Evolutionary conservation across 805 yeast species (phyloP).

Genomic region (Sungouiozyma intestinalis): DNA sequence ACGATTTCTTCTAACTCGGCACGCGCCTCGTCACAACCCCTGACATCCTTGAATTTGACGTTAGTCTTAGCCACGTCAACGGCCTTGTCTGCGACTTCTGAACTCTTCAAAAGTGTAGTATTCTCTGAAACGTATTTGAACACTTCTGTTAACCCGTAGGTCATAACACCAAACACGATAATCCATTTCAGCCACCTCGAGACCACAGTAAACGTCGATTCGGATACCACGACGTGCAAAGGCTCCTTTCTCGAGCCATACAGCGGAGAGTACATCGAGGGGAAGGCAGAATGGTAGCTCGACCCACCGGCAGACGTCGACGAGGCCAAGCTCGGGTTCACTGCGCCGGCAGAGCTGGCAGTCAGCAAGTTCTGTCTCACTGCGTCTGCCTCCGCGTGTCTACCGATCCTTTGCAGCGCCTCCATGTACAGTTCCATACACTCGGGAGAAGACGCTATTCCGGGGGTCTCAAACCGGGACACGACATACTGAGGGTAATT

Average conservation of each 20-base stretch:
- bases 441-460: constrained; percentile 75
- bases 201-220: constrained; percentile 64
- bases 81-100: constrained; percentile 65
- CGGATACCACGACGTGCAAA: constrained; percentile 86
- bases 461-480: constrained; percentile 88
- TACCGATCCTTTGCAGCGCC: constrained; percentile 72
- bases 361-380: constrained; percentile 40
- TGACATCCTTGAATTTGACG: constrained; percentile 84
- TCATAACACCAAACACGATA: constrained; percentile 65
- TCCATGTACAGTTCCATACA: constrained; percentile 71
- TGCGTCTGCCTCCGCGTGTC: constrained; percentile 65
- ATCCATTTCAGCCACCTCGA: constrained; percentile 87
- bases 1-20: constrained; percentile 96
- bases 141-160: constrained; percentile 73
- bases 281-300: constrained; percentile 20
- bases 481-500: constrained; percentile 94
- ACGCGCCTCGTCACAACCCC: constrained; percentile 98
- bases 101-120: constrained; percentile 49
- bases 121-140: constrained; percentile 76
- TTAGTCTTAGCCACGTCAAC: constrained; percentile 78
- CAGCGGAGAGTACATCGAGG: constrained; percentile 26
- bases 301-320: constrained; percentile 14
- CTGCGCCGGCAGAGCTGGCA: constrained; percentile 28
- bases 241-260: constrained; percentile 71
- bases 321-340: constrained; percentile 24